Evolutionary conservation across 257 asterid species (phyloP), one percentile per base, ranked within the genome.

Genomic region (Fraxinus cuspidata): DNA sequence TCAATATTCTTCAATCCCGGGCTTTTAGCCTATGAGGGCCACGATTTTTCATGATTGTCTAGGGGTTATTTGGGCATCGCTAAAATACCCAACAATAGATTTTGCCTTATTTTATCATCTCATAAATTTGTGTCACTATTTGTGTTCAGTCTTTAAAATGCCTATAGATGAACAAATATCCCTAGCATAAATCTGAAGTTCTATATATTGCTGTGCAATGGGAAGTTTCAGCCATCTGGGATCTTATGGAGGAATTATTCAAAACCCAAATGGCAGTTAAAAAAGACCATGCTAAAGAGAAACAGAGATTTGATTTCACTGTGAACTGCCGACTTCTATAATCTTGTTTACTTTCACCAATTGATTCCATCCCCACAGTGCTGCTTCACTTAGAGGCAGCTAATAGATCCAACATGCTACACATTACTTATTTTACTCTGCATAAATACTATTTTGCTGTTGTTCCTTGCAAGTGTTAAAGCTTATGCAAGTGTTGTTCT

Each of bases 401-500:
- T 11, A 23, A 60, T 9, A 25, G 18, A 23, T 12, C 32, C 18
- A 27, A 25, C n/a, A 12, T 23, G 34, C 19, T 63, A 63, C 19
- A 11, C 65, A n/a, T 38, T 38, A 8, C 42, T 37, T 37, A 9
- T 11, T 7, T 2, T 58, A 1, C 66, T 58, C 66, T 58, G 12
- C 65, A 21, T 58, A 58, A 58, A 7, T 21, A 58, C 66, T n/a
- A 21, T 21, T 21, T 9, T 58, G 38, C 72, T 4, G 65, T 68
- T 42, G 77, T 35, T 74, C 23, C 65, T 56, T 44, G 64, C 58
- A 40, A 27, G 49, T 69, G 60, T 76, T 19, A 38, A 72, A 73
- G 71, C 73, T 78, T 71, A 78, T 27, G 12, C 42, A 66, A 7
- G 11, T 75, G 51, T 51, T 74, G 64, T 79, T 82, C 72, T 78